These are phyloP conservation scores for Larix sibirica DNA, from an alignment of 83 land plant genomes.

Conservation along the genomic window DNA sequence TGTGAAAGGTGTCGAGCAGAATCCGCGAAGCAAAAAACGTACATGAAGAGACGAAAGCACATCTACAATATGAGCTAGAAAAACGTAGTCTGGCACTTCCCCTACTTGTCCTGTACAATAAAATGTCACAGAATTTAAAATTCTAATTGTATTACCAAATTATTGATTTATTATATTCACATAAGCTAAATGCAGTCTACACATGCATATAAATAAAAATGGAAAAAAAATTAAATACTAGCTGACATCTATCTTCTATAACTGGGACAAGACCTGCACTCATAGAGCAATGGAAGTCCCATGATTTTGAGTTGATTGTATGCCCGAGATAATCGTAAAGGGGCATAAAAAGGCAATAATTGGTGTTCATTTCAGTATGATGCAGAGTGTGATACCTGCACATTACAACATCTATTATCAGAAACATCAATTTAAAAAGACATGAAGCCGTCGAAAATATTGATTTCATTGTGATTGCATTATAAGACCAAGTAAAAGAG, in stretches of 20 bases:
- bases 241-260: no score
- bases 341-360: conserved; percentile 98
- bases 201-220: no score
- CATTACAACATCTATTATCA: background rate
- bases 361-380: conserved; percentile 61
- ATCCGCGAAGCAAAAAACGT: conserved; percentile 54
- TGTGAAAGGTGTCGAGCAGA: conserved; percentile 49
- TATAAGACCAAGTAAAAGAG: no score
- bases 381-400: conserved; percentile 88
- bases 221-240: background rate
- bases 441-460: no score
- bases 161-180: no score
- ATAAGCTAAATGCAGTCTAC: no score
- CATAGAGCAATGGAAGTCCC: conserved; percentile 46
- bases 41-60: conserved; percentile 60
- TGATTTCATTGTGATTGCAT: no score
- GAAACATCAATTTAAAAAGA: no score
- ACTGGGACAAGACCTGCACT: conserved; percentile 25
- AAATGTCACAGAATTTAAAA: no score
- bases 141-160: no score
- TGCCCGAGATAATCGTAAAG: conserved; percentile 74
- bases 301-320: conserved; percentile 66
- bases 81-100: conserved; percentile 80
- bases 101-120: conserved; percentile 41
- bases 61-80: conserved; percentile 86